A percentile compares a stretch with the other conserved stretches of the same genome.
Conservation (phyloP, 2,329 filamentous ascomycete species). For the Calycina herbarum region DNA sequence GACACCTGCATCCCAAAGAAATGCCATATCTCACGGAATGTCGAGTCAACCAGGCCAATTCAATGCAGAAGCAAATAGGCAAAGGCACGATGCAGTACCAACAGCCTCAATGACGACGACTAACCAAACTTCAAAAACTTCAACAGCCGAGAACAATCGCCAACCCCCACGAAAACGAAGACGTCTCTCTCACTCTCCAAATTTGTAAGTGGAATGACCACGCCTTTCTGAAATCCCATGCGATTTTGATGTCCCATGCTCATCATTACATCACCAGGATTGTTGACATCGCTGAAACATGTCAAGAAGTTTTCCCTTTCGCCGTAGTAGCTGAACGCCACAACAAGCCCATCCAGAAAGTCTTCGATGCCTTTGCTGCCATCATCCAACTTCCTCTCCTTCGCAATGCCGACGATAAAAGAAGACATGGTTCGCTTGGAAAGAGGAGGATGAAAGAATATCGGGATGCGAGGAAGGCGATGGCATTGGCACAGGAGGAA, state of each 20-base stretch:
- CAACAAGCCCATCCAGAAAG: constrained; percentile 43
- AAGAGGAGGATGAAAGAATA: constrained; percentile 45
- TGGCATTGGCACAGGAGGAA: constrained; percentile 38
- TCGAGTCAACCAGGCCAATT: neutral
- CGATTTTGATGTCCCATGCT: neutral
- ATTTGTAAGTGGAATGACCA: constrained; percentile 25
- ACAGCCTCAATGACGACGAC: neutral
- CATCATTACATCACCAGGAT: constrained; percentile 39
- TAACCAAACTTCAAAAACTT: neutral
- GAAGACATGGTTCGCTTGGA: constrained; percentile 44
- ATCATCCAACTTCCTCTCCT: constrained; percentile 51
- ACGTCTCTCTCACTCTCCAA: constrained; percentile 23
- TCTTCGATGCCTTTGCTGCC: constrained; percentile 49
- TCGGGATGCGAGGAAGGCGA: constrained; percentile 41
- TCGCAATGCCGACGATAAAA: constrained; percentile 46
- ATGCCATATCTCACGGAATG: neutral
- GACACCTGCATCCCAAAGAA: neutral
- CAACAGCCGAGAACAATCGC: neutral
- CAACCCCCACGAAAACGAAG: constrained; percentile 4
- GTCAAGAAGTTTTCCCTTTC: constrained; percentile 48
- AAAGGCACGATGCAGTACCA: neutral
- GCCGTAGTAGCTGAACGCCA: constrained; percentile 48
- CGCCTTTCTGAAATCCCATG: neutral
- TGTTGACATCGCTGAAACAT: constrained; percentile 51
- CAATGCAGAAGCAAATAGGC: neutral